Evolutionary conservation across 495 filamentous ascomycete species (phyloP), one percentile per base, ranked within the genome.

Genomic region (Sphaerosporella brunnea): DNA sequence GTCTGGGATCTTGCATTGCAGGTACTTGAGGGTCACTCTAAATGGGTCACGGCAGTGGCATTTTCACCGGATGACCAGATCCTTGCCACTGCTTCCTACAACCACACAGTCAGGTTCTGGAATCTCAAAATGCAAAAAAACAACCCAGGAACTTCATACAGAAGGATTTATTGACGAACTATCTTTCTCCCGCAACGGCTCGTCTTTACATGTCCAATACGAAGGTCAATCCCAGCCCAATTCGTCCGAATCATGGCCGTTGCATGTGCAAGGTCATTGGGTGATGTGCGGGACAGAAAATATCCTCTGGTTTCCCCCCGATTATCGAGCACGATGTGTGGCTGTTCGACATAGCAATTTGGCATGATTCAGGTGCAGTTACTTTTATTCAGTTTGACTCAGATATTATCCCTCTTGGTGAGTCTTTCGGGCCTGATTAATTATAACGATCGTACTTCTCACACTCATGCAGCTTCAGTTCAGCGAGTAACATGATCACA

Each of bases 71-170:
- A 48, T 25, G 49, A 52, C 26, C 52, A 52, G 38, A 49, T 59
- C 10, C 3, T 69, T 0, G 61, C 48, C 3, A 64, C 63, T 9
- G 56, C 30, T 23, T 65, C 56, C 4, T 0, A 34, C 37, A 54
- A 66, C 30, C 51, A 51, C 0, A 66, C 63, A n/a, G 49, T 63
- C 24, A 53, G 61, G 52, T 46, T 66, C 52, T 68, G 66, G 67
- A 58, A 64, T 51, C 54, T 42, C 4, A 38, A 5, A 15, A 38
- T 13, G 13, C 7, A 13, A 32, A 32, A 32, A 32, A n/a, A n/a
- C n/a, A n/a, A n/a, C n/a, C n/a, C n/a, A n/a, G n/a, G n/a, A n/a
- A n/a, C n/a, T n/a, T n/a, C n/a, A n/a, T n/a, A n/a, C n/a, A n/a
- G n/a, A n/a, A n/a, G n/a, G n/a, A n/a, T n/a, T n/a, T n/a, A n/a